Conservation (phyloP, 768 basidiomycete genomes). For the Amanita thiersii region DNA sequence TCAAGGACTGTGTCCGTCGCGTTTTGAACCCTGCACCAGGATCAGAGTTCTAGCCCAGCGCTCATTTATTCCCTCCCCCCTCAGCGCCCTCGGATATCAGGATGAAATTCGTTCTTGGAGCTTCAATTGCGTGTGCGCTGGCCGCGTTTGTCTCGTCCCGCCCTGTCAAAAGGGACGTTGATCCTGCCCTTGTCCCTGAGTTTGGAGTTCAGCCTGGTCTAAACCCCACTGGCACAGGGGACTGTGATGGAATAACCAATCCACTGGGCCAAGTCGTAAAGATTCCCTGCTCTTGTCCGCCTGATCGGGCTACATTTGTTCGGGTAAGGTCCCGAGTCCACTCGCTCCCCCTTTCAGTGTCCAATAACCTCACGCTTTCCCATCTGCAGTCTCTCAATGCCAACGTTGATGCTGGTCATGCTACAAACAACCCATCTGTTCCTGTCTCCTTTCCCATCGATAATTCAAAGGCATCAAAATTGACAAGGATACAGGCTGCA, state of each 20-base stretch:
- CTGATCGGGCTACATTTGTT: constrained; percentile 44
- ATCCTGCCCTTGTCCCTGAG: constrained; percentile 46
- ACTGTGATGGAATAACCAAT: constrained; percentile 71
- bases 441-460: constrained; percentile 57
- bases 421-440: constrained; percentile 57
- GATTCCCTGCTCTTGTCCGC: constrained; percentile 64
- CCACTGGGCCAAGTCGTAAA: constrained; percentile 52
- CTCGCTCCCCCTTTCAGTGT: too few relatives aligned
- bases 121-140: constrained; percentile 3
- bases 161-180: constrained; percentile 45
- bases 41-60: constrained; percentile 16
- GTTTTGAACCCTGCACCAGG: not conserved
- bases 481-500: constrained; percentile 50
- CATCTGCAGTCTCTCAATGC: constrained; percentile 35
- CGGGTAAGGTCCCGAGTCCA: constrained; percentile 23
- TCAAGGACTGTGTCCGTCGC: not conserved
- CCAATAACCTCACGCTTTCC: constrained; percentile 61
- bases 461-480: constrained; percentile 39
- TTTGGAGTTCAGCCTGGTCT: constrained; percentile 48
- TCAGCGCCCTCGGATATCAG: too few relatives aligned
- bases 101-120: constrained; percentile 2
- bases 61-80: constrained; percentile 15
- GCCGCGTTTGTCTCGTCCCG: constrained; percentile 9
- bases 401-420: constrained; percentile 55
- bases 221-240: constrained; percentile 64